Base-by-base conservation (phyloP, 2,329 filamentous ascomycete species). In the Onygenales sp. region DNA sequence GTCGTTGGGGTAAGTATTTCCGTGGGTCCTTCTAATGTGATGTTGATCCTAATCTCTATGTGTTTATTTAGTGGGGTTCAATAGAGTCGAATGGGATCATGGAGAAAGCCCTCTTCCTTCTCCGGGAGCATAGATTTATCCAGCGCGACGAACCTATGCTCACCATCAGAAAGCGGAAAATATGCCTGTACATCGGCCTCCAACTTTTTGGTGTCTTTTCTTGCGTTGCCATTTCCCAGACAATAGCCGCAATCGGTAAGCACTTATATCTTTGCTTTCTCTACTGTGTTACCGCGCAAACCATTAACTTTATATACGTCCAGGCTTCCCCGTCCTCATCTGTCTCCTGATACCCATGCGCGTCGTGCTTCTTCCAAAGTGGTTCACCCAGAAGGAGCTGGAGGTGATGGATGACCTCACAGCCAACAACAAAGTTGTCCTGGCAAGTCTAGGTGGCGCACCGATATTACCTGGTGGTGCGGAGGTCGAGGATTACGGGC, bases 191-290 rank as follows among this genome's bases (percentile, higher is more conserved):
- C 58, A 70, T 81, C 1, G 70, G 65, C 10, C 72, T 78, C 17
- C 78, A 83, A 59, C 59, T 78, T 2, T 42, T 77, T 2, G 76
- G 74, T 2, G 79, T 82, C 17, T 73, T 71, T 0, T 73, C 74
- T 6, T 78, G 75, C 2, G 78, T 83, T 10, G 80, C 77, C 0
- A 78, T 83, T 51, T 80, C 78, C 2, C 78, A 82, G 62, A 83
- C 80, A 0, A 77, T 82, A 27, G 80, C 77, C 0, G 80, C 79
- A 0, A 80, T 83, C 33, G 75, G 63, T 61, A 53, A 46, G 51
- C 48, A 6, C 5, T 39, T 42, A 21, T 3, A 33, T 44, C 21
- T 6, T 27, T 27, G 3, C 3, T 5, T 27, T 27, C 21, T 3
- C 21, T 27, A 27, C 21, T 27, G 3, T 27, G 21, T 27, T 27